Base-by-base conservation (phyloP, 257 asterid genomes). In the Schizonepeta tenuifolia region DNA sequence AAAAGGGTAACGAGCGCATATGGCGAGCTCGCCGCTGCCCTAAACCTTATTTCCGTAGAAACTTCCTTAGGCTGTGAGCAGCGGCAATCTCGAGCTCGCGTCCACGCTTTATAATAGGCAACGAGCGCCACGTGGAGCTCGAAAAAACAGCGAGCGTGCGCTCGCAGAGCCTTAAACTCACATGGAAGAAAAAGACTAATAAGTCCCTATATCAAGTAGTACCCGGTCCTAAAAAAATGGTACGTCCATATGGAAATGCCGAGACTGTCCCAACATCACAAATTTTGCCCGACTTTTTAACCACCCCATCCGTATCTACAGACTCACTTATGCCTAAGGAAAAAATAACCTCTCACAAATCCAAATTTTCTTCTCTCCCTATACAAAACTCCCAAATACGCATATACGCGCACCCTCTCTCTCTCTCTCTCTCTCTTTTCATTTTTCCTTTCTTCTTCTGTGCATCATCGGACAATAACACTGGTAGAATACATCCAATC, bases 401-500 rank as follows among this genome's bases (percentile, higher is more conserved):
- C 73, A 14, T 18, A 69, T 49, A 65, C 73, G 18, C 81, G n/a
- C 60, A 31, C 77, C 40, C 61, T 51, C 47, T 76, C 46, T 74
- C 73, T 72, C 74, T 69, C 41, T 53, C 36, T 35, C 57, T 3
- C 10, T 36, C 35, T 43, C 15, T 36, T 14, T 55, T 21, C 9
- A 3, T 28, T 44, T 68, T 70, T 51, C 75, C 75, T 64, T 64
- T 54, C 70, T 65, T 57, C 79, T 44, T 75, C 84, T 77, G 79
- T 41, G 75, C 79, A 80, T 78, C 82, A 85, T 79, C 89, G 87
- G 77, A 78, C 83, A 77, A 58, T 70, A 71, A 28, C 77, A 72
- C 80, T 70, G 87, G 77, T 78, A 69, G 49, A 79, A 67, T 44
- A 33, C 77, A 78, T 81, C 84, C 81, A 77, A 74, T 76, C 84